Evolutionary conservation across 805 yeast species (phyloP).

Genomic region (Ascoidea rubescens): DNA sequence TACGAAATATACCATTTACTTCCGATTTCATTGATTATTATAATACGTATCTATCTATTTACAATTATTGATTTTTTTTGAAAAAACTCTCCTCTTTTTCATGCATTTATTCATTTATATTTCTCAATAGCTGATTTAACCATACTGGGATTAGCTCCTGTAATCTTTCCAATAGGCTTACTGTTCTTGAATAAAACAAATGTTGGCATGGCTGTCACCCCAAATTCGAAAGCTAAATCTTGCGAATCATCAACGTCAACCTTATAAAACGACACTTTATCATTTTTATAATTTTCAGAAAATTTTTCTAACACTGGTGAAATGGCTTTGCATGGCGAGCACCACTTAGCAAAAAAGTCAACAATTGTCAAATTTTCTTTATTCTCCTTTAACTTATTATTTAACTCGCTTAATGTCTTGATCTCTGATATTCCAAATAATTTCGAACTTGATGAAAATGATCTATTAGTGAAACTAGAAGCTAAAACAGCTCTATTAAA

Average conservation of each 20-base stretch:
- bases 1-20: too few species aligned
- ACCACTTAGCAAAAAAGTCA: conserved; percentile 96
- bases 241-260: conserved; percentile 51
- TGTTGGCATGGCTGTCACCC: conserved; percentile 68
- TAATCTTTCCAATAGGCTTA: conserved; percentile 36
- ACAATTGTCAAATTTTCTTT: background rate
- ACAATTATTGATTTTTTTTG: too few species aligned
- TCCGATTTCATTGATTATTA: too few species aligned
- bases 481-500: too few species aligned
- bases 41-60: too few species aligned
- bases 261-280: conserved; percentile 41
- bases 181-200: conserved; percentile 50
- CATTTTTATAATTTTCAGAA: conserved; percentile 17
- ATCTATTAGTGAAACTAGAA: too few species aligned
- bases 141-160: conserved; percentile 35
- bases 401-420: background rate
- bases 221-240: conserved; percentile 48
- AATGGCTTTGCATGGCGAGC: conserved; percentile 98
- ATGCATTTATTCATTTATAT: too few species aligned
- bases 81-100: too few species aligned
- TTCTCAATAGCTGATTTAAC: background rate
- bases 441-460: too few species aligned
- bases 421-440: too few species aligned
- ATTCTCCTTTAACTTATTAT: conserved; percentile 1
- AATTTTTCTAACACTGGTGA: conserved; percentile 74